Conservation (phyloP, 345 rosid species). For the Heritiera littoralis region DNA sequence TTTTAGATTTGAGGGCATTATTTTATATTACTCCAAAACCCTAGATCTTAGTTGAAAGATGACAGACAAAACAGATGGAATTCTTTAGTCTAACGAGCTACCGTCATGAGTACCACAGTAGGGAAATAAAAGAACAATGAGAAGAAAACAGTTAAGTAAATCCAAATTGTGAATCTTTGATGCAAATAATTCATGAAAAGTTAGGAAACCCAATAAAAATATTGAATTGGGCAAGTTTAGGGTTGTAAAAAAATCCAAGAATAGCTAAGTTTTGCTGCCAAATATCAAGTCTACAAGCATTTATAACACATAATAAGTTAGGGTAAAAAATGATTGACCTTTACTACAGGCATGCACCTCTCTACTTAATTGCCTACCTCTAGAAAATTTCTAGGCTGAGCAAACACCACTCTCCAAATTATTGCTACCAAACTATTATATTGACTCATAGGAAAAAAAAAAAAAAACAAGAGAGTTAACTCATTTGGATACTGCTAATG, state of each 20-base stretch:
- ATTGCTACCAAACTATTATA: background rate
- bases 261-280: background rate
- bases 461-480: background rate
- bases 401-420: background rate
- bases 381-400: background rate
- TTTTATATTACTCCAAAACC: background rate
- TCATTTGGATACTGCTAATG: background rate
- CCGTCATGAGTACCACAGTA: background rate
- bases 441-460: background rate
- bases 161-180: background rate
- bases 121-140: background rate
- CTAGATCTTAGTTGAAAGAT: background rate
- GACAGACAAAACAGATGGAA: background rate
- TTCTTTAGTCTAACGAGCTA: background rate
- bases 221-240: background rate
- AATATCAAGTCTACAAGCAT: background rate
- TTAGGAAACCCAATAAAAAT: background rate
- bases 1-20: background rate
- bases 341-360: constrained; percentile 26
- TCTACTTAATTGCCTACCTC: constrained; percentile 22
- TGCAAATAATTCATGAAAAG: background rate
- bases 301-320: constrained; percentile 3
- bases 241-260: background rate
- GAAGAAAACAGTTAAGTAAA: background rate
- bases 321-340: constrained; percentile 20